Base-by-base conservation (phyloP, 495 filamentous ascomycete species). In the Penicillium nucicola region DNA sequence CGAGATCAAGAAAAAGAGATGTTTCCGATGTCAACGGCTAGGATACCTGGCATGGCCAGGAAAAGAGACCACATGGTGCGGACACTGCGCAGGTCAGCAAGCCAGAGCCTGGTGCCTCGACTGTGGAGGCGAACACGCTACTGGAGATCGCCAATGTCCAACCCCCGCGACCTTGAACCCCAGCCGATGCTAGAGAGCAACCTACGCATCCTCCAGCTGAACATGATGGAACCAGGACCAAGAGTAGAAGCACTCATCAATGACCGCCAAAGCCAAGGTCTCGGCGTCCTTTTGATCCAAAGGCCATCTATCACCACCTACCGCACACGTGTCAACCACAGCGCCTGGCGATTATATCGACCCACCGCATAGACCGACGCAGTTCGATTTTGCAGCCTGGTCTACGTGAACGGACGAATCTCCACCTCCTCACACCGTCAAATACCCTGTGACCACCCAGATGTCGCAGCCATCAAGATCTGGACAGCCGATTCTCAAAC, bases 171-270 rank as follows among this genome's bases (percentile, higher is more conserved):
- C 40, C 14, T 39, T 42, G 5, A 45, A 34, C 20, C 20, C 48
- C 7, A 13, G 14, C 8, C 23, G 52, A 60, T 69, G 44, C 48
- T 55, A 46, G 42, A 48, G 34, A 48, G 8, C 42, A 68, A 61
- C 42, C 56, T 68, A 11, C 50, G 47, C 17, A 11, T 66, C 22
- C 48, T 68, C 53, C 43, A 68, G 53, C 37, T 65, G 52, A 65
- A 68, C 33, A 65, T 60, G 1, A 54, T 50, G 56, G 62, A 65
- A 55, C 64, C 53, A 0, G 50, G 52, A 38, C 30, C 55, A 42
- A 42, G 56, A 19, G 66, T 68, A 39, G 58, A 68, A 38, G 62
- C 60, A 34, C 57, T 68, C 8, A 63, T 68, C 35, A 68, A 68
- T 33, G 50, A 68, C 25, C 55, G 34, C 14, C 28, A 62, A 8